A percentile compares a stretch with the other conserved stretches of the same genome.
Evolutionary conservation across 2,329 filamentous ascomycete genomes (phyloP).

Genomic region (Pezicula radicicola): DNA sequence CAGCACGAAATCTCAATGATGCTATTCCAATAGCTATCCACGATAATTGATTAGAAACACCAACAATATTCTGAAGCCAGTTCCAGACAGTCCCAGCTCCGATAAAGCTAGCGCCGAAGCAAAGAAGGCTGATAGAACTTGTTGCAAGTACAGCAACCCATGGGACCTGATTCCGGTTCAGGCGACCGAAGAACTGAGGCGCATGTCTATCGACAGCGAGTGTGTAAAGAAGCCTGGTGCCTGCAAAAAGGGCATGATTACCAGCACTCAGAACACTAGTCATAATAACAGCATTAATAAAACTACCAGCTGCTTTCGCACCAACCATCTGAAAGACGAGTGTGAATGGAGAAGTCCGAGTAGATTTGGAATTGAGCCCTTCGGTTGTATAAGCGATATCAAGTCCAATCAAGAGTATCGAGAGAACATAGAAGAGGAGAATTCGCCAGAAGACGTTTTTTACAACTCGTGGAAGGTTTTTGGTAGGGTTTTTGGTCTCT

Average conservation of each 20-base stretch:
- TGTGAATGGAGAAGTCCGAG: conserved; percentile 52
- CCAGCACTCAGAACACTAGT: conserved; percentile 56
- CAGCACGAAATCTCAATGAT: conserved; percentile 62
- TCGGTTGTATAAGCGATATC: conserved; percentile 48
- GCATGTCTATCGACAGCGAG: conserved; percentile 53
- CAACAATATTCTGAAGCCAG: conserved; percentile 66
- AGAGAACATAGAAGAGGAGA: conserved; percentile 43
- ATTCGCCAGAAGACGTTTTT: conserved; percentile 64
- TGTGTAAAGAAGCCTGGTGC: conserved; percentile 53
- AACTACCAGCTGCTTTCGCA: conserved; percentile 49
- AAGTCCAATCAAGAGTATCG: conserved; percentile 52
- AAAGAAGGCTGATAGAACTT: conserved; percentile 51
- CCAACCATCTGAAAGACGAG: conserved; percentile 60
- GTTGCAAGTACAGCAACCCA: conserved; percentile 54
- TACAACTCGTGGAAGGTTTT: conserved; percentile 59
- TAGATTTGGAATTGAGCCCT: conserved; percentile 37
- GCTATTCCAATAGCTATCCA: conserved; percentile 64
- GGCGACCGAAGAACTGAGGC: conserved; percentile 47
- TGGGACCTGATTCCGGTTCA: conserved; percentile 48
- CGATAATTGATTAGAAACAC: conserved; percentile 64
- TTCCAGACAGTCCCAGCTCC: conserved; percentile 63
- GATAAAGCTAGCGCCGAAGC: conserved; percentile 64
- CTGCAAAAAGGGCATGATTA: conserved; percentile 57
- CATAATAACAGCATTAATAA: conserved; percentile 61
- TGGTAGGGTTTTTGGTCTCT: conserved; percentile 60